A percentile compares a stretch with the other conserved stretches of the same genome.
Conservation (phyloP, 2,329 filamentous ascomycete genomes). For the Penicillium sp. region DNA sequence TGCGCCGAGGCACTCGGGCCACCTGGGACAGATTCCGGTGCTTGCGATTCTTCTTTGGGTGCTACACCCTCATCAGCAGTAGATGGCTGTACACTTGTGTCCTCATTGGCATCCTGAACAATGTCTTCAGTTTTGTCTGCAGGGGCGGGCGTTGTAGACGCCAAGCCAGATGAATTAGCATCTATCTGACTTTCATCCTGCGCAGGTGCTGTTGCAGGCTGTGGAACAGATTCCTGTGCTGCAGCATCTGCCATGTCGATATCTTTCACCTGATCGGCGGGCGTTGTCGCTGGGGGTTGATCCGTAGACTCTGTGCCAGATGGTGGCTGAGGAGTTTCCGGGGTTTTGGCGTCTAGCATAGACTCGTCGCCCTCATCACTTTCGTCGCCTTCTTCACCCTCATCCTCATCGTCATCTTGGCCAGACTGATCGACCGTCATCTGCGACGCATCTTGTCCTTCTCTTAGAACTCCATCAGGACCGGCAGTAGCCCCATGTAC, state of each 20-base stretch:
- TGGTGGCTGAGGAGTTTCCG: conserved; percentile 34
- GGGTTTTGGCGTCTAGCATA: conserved; percentile 43
- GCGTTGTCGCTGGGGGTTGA: conserved; percentile 12
- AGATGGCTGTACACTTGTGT: background rate
- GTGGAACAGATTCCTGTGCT: conserved; percentile 4
- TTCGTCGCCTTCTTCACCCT: conserved; percentile 46
- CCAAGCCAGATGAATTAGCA: conserved; percentile 3
- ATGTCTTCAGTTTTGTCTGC: conserved; percentile 7
- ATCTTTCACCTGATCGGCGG: conserved; percentile 16
- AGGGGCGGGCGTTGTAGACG: conserved; percentile 7
- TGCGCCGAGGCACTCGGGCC: background rate
- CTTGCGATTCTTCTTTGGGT: conserved; percentile 6
- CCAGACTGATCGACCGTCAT: conserved; percentile 41
- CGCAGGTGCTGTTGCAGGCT: conserved; percentile 3
- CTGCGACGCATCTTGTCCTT: conserved; percentile 43
- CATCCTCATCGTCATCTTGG: conserved; percentile 45
- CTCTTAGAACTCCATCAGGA: conserved; percentile 31
- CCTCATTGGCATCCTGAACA: background rate
- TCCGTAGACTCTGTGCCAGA: conserved; percentile 19
- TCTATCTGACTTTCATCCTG: conserved; percentile 3
- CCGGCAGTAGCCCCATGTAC: conserved; percentile 38
- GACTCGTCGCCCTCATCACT: conserved; percentile 50
- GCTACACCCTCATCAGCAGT: background rate
- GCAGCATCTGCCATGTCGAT: conserved; percentile 20
- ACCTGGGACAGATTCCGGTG: conserved; percentile 2